Conservation (phyloP, 129 eudicot species). For the Mikania micrantha region DNA sequence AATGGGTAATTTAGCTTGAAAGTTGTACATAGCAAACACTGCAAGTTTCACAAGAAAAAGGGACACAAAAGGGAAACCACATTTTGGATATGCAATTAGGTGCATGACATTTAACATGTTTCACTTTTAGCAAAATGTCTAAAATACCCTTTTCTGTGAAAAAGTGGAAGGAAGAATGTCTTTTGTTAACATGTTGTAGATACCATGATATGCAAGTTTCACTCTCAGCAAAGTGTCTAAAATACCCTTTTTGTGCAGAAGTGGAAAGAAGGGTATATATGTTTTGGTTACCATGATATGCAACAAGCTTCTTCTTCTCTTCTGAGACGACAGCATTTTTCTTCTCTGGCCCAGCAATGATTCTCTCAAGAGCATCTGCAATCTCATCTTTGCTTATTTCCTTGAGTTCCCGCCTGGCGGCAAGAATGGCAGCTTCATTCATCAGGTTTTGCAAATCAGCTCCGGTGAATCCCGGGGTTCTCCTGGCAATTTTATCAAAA, state of each 20-base stretch:
- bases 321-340: constrained; percentile 94
- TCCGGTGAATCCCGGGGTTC: constrained; percentile 95
- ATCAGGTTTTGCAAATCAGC: constrained; percentile 91
- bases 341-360: constrained; percentile 98
- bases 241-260: background rate
- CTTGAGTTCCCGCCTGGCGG: constrained; percentile 92
- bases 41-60: background rate
- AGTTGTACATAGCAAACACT: background rate
- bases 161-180: background rate
- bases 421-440: constrained; percentile 98
- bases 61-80: background rate
- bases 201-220: background rate
- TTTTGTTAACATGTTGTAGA: background rate
- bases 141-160: background rate
- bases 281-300: constrained; percentile 67
- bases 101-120: background rate
- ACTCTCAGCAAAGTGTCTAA: background rate
- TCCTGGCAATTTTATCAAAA: constrained; percentile 87
- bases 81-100: background rate
- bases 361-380: constrained; percentile 90
- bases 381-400: constrained; percentile 98
- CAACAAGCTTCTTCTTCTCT: constrained; percentile 88
- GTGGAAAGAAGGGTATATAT: background rate
- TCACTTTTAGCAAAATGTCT: background rate
- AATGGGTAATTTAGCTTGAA: background rate